Percentiles rank a stretch among this genome's conserved stretches.
phyloP scores from a whole-genome alignment of 2,329 filamentous ascomycete species.

The Byssochlamys sp. region DNA sequence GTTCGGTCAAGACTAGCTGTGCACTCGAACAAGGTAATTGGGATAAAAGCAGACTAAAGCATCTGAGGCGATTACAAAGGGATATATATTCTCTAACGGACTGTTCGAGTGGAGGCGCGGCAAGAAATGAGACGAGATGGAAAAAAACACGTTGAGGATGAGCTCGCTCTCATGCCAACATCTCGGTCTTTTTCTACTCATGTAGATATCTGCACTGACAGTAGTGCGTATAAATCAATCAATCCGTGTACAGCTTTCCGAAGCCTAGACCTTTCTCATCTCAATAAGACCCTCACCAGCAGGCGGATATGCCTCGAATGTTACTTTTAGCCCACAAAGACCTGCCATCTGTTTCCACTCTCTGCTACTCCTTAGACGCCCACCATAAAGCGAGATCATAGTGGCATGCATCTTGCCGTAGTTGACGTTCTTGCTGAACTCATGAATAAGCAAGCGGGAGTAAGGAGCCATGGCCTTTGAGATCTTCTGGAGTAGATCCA shows the following conservation, averaged over 20 bases:
- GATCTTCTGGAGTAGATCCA: constrained; percentile 27
- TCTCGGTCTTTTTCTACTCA: background rate
- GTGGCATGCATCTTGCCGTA: constrained; percentile 28
- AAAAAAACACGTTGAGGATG: too few relatives aligned
- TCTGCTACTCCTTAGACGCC: constrained; percentile 22
- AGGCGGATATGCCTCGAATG: constrained; percentile 26
- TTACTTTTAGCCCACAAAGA: constrained; percentile 23
- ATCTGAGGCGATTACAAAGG: too few relatives aligned
- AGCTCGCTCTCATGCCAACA: background rate
- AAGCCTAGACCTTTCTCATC: constrained; percentile 17
- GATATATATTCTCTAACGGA: too few relatives aligned
- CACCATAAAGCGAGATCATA: constrained; percentile 29
- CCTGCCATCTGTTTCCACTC: constrained; percentile 28
- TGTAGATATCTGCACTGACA: background rate
- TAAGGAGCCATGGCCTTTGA: constrained; percentile 24
- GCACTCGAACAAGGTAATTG: too few relatives aligned
- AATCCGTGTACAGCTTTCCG: background rate
- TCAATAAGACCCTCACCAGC: constrained; percentile 27
- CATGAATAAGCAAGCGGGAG: constrained; percentile 27
- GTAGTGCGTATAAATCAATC: background rate
- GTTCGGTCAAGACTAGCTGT: too few relatives aligned
- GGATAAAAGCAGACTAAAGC: too few relatives aligned
- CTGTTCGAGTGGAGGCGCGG: too few relatives aligned
- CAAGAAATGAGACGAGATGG: too few relatives aligned
- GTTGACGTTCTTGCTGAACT: constrained; percentile 26